These are phyloP conservation scores for Salix koriyanagi DNA, from an alignment of 345 rosid genomes.

Conservation along the genomic window DNA sequence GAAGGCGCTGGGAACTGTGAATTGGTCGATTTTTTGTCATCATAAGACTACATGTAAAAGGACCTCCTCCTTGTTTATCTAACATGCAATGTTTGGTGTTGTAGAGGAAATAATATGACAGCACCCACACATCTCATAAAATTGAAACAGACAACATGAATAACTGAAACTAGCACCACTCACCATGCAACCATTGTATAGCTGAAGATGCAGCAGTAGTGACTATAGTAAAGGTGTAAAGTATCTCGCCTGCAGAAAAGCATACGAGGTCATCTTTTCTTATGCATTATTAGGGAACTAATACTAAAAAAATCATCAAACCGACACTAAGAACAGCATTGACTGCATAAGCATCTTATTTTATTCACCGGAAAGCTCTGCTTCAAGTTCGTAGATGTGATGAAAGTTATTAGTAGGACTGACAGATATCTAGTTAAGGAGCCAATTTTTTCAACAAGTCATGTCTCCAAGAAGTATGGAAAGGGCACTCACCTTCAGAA, in stretches of 20 bases:
- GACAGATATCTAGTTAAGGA: no score
- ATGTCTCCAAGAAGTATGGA: background rate
- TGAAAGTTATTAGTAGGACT: background rate
- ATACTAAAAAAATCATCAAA: background rate
- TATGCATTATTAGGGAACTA: background rate
- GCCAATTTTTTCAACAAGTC: no score
- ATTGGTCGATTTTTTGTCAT: no score
- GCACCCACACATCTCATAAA: background rate
- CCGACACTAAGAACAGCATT: background rate
- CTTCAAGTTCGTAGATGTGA: background rate
- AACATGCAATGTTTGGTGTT: no score
- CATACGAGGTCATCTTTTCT: background rate
- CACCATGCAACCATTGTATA: constrained; percentile 82
- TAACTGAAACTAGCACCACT: constrained; percentile 28
- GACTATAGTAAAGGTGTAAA: constrained; percentile 68
- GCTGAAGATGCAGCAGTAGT: constrained; percentile 72
- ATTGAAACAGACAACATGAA: background rate
- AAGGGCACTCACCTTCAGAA: constrained; percentile 49
- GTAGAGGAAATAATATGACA: no score
- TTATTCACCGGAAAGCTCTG: background rate
- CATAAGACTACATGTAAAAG: no score
- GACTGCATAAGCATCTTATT: background rate
- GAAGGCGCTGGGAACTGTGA: no score
- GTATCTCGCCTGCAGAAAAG: constrained; percentile 60
- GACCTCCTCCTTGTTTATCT: no score